These are phyloP conservation scores for Epithemia pelagica DNA, from an alignment of 108 stramenopile genomes.

Conservation along the genomic window DNA sequence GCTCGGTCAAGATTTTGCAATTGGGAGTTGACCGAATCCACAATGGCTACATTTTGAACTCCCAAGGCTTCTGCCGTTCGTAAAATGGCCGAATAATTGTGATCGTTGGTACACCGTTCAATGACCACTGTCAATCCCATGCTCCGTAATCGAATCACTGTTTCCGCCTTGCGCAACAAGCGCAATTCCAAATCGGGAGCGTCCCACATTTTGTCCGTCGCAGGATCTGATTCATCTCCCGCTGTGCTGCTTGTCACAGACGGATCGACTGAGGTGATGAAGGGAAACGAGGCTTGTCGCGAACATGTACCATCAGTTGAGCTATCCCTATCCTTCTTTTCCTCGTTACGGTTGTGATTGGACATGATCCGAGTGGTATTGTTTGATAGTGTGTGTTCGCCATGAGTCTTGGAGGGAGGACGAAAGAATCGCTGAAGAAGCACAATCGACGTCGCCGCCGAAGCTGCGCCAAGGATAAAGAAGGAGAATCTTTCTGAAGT, in stretches of 20 bases:
- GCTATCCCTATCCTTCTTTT: too few species aligned
- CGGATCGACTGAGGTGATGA: too few species aligned
- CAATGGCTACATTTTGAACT: conserved; percentile 72
- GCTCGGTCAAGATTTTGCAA: conserved; percentile 14
- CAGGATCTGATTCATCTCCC: too few species aligned
- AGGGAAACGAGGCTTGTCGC: neutral
- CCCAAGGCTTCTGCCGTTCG: conserved; percentile 84
- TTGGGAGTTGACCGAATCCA: conserved; percentile 45
- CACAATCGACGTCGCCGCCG: neutral
- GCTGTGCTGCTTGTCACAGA: too few species aligned
- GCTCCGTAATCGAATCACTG: conserved; percentile 68
- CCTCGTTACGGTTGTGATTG: too few species aligned
- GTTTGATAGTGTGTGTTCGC: too few species aligned
- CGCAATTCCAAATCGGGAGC: conserved; percentile 59
- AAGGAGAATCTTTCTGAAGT: neutral
- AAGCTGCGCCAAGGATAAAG: neutral
- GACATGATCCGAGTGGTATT: too few species aligned
- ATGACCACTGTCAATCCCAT: conserved; percentile 68
- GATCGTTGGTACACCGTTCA: conserved; percentile 82
- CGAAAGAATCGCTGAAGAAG: too few species aligned
- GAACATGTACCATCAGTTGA: too few species aligned
- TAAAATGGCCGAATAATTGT: conserved; percentile 67
- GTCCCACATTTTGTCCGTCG: conserved; percentile 33
- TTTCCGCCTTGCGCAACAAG: conserved; percentile 82
- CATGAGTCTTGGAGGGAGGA: too few species aligned